Conservation (phyloP, 1,284 basidiomycete species). For the Puccinia polysora region DNA sequence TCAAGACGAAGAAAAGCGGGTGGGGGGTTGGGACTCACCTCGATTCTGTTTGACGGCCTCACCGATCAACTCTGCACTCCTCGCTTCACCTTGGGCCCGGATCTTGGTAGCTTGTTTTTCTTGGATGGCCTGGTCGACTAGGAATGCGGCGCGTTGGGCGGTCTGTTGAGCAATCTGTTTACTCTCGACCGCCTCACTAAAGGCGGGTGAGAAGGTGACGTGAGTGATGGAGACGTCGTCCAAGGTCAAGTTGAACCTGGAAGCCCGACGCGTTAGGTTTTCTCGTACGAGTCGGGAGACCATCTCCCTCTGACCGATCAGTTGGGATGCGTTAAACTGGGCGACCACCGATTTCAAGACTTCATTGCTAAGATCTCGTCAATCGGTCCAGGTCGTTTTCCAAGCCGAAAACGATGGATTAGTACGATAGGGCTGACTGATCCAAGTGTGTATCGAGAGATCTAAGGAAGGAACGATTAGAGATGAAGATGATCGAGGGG, state of each 20-base stretch:
- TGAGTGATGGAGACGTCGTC: constrained; percentile 99
- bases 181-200: constrained; percentile 97
- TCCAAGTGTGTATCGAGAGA: neutral
- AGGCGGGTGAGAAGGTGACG: constrained; percentile 96
- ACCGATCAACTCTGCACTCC: constrained; percentile 89
- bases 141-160: constrained; percentile 91
- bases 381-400: constrained; percentile 50
- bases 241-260: constrained; percentile 86
- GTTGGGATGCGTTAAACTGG: constrained; percentile 97
- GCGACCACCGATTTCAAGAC: constrained; percentile 98
- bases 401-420: neutral
- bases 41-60: constrained; percentile 93
- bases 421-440: neutral
- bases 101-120: constrained; percentile 99
- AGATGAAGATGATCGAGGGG: neutral
- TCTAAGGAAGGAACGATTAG: neutral
- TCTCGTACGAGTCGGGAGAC: constrained; percentile 89
- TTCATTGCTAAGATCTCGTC: constrained; percentile 83
- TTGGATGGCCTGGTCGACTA: constrained; percentile 98
- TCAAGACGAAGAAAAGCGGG: neutral
- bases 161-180: constrained; percentile 99
- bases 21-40: constrained; percentile 59
- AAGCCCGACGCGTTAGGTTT: constrained; percentile 78
- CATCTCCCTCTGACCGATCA: constrained; percentile 98
- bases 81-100: constrained; percentile 93